Percentiles rank a stretch among this genome's conserved stretches.
phyloP scores from a whole-genome alignment of 1,284 basidiomycete species.

The Quambalaria eucalypti region DNA sequence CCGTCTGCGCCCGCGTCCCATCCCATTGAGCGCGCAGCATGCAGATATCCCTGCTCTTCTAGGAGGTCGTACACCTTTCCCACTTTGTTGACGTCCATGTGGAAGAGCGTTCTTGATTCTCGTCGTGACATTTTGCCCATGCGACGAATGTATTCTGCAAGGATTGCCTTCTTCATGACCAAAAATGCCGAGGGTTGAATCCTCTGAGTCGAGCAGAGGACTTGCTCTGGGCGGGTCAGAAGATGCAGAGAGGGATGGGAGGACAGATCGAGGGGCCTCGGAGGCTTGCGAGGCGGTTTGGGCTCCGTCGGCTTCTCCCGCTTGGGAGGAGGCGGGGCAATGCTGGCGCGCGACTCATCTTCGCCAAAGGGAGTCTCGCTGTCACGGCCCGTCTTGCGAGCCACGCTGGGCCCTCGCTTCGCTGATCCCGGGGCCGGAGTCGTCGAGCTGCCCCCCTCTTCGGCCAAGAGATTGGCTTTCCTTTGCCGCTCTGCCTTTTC shows the following conservation, averaged over 20 bases:
- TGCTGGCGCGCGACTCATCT: slow-evolving; percentile 1
- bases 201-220: slow-evolving; percentile 36
- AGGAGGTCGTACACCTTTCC: slow-evolving; percentile 42
- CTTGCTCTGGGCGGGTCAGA: slow-evolving; percentile 33
- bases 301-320: slow-evolving; percentile 3
- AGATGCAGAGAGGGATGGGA: slow-evolving; percentile 34
- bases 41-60: slow-evolving; percentile 38
- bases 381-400: slow-evolving; percentile 2
- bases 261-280: slow-evolving; percentile 32
- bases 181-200: slow-evolving; percentile 42
- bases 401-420: neutral
- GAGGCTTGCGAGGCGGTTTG: slow-evolving; percentile 8
- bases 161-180: slow-evolving; percentile 40
- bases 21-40: slow-evolving; percentile 19
- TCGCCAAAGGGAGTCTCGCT: slow-evolving; percentile 1
- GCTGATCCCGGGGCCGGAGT: neutral
- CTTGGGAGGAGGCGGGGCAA: slow-evolving; percentile 8
- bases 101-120: slow-evolving; percentile 32
- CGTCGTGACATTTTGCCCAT: slow-evolving; percentile 33
- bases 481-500: slow-evolving; percentile 40
- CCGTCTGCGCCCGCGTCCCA: slow-evolving; percentile 15
- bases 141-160: slow-evolving; percentile 29
- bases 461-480: slow-evolving; percentile 28
- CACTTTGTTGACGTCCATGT: slow-evolving; percentile 39
- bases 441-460: slow-evolving; percentile 12